Percentiles rank a stretch among this genome's conserved stretches.
Evolutionary conservation across 306 rosid genomes (phyloP).

Genomic region (Trifolium subterraneum): DNA sequence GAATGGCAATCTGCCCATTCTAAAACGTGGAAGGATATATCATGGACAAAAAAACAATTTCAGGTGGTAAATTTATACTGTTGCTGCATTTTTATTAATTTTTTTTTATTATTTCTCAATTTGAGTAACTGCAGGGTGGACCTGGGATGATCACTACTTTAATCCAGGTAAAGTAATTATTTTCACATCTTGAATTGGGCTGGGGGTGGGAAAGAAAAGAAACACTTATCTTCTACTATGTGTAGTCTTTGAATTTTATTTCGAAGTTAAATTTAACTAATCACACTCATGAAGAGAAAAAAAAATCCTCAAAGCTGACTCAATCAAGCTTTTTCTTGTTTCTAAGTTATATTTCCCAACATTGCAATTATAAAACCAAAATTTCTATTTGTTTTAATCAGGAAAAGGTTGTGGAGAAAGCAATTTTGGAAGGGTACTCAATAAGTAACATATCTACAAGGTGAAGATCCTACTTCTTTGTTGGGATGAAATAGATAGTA

Average conservation of each 20-base stretch:
- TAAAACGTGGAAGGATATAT: constrained; percentile 66
- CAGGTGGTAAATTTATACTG: constrained; percentile 52
- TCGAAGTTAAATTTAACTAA: not conserved
- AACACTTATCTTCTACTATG: not conserved
- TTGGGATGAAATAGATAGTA: constrained; percentile 14
- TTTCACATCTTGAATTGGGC: constrained; percentile 2
- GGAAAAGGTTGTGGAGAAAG: constrained; percentile 74
- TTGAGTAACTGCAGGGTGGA: constrained; percentile 56
- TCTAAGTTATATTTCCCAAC: constrained; percentile 3
- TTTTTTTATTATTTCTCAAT: constrained; percentile 22
- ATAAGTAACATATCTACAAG: constrained; percentile 43
- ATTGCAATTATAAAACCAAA: constrained; percentile 11
- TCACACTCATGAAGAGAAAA: constrained; percentile 6
- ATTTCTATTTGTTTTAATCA: constrained; percentile 45
- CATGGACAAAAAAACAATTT: constrained; percentile 73
- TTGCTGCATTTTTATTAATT: constrained; percentile 29
- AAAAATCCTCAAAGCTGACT: constrained; percentile 21
- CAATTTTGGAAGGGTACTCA: constrained; percentile 65
- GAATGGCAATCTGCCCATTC: constrained; percentile 68
- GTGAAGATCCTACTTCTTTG: constrained; percentile 37
- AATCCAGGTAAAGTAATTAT: constrained; percentile 61
- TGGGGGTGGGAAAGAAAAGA: not conserved
- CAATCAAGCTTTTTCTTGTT: constrained; percentile 24
- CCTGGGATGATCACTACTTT: constrained; percentile 76
- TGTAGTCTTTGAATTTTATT: constrained; percentile 25